Evolutionary conservation across 306 rosid genomes (phyloP).

Genomic region (Prunus kanzakura): DNA sequence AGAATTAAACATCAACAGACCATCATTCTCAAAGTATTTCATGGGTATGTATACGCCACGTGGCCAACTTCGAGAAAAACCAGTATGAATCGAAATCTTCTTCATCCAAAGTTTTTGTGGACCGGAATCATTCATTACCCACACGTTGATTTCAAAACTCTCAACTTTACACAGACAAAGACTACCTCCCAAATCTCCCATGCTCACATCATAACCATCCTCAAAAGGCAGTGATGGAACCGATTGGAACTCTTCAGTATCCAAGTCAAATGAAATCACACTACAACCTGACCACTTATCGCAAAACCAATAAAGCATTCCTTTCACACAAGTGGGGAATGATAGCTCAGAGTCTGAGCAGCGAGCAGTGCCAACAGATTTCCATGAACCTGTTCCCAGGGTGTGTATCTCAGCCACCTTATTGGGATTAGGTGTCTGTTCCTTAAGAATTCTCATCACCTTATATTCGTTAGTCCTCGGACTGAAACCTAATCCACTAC

Average conservation of each 20-base stretch:
- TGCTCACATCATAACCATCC: background rate
- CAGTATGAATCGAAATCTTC: background rate
- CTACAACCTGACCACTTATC: rapidly evolving
- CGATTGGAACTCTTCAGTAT: conserved; percentile 2
- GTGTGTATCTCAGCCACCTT: conserved; percentile 3
- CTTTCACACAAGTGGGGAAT: conserved; percentile 9
- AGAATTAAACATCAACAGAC: background rate
- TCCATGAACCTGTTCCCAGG: conserved; percentile 13
- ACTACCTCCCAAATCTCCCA: conserved; percentile 1
- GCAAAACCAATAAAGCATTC: conserved; percentile 20
- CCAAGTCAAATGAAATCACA: conserved; percentile 8
- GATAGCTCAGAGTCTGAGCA: too few relatives aligned
- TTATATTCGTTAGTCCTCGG: conserved; percentile 6
- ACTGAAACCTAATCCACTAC: conserved; percentile 14
- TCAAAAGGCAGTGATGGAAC: background rate
- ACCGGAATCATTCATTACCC: conserved; percentile 5
- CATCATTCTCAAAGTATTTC: background rate
- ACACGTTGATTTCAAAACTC: background rate
- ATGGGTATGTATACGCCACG: conserved; percentile 3
- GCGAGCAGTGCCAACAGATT: background rate
- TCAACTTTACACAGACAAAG: background rate
- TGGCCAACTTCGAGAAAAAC: background rate
- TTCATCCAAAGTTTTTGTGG: background rate
- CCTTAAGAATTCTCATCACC: conserved; percentile 1
- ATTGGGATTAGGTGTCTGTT: too few relatives aligned